Evolutionary conservation across 202 grass and related monocot species (phyloP), one percentile per base, ranked within the genome.

Genomic region (Musa balbisiana): DNA sequence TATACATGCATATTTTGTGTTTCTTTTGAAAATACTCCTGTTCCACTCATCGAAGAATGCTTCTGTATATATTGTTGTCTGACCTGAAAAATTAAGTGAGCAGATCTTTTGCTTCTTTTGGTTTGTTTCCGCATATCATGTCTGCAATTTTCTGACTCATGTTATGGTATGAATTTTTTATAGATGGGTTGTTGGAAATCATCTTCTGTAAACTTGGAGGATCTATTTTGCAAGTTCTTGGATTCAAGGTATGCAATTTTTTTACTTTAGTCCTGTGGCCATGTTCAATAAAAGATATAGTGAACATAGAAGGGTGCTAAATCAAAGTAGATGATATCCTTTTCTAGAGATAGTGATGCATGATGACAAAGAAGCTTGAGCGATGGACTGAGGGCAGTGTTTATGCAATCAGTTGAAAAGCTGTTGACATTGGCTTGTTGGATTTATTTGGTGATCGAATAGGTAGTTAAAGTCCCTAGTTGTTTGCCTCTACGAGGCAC

Each of bases 181-280:
- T 70, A 98, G 95, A 85, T 75, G 9, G 86, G 76, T 62, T 55
- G 77, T 12, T 86, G 83, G 85, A 84, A 55, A 78, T 82, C 87
- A 66, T 82, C 91, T 11, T 16, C 27, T 77, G 80, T 86, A 49
- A 83, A 84, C 81, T 73, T 98, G 74, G 81, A 90, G 22, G 87
- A 87, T 1, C 1, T 89, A 53, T 82, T 92, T 14, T 72, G 58
- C 83, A 82, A 64, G 33, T 92, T 86, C 53, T 21, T 89, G n/a
- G 80, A 82, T 0, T 83, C 77, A 58, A 92, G 95, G 95, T 98
- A 87, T 52, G 25, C 14, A 19, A 55, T 51, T 2, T 19, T 11
- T 13, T 72, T 49, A 12, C 17, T 51, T 52, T 52, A 25, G 22
- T 66, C 23, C 63, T 66, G 11, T 11, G 12, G 3, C 63, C 25